These are phyloP conservation scores for Aristolochia fimbriata DNA, from an alignment of 164 flowering plant species.

Conservation along the genomic window DNA sequence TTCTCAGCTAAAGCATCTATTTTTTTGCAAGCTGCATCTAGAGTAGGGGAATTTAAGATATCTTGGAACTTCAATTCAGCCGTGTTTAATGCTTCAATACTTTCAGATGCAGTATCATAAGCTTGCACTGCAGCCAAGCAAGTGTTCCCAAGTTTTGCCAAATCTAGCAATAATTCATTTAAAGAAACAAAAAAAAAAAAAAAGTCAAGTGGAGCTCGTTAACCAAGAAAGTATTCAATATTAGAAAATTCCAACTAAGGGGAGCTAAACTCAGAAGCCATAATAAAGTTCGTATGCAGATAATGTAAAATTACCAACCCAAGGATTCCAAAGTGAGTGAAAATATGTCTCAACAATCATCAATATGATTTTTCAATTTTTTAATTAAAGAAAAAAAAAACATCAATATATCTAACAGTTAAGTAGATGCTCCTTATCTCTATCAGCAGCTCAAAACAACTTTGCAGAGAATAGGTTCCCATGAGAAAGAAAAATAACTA, in stretches of 20 bases:
- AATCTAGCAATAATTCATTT: slow-evolving; percentile 21
- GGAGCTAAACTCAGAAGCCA: no score
- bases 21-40: slow-evolving; percentile 74
- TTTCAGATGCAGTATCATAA: slow-evolving; percentile 66
- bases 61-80: slow-evolving; percentile 88
- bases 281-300: no score
- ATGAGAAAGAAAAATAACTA: no score
- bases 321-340: no score
- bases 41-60: slow-evolving; percentile 66
- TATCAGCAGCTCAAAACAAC: no score
- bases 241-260: background rate
- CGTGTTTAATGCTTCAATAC: slow-evolving; percentile 56
- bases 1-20: slow-evolving; percentile 75
- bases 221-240: background rate
- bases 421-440: no score
- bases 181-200: background rate
- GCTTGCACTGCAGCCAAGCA: slow-evolving; percentile 78
- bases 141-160: slow-evolving; percentile 51
- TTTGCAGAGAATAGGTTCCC: background rate
- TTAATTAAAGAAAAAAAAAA: no score
- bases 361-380: no score
- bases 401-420: no score
- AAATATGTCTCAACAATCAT: no score
- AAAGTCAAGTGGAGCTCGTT: background rate
- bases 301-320: no score